Evolutionary conservation across 768 basidiomycete genomes (phyloP).

Genomic region (Daedaleopsis nitida): DNA sequence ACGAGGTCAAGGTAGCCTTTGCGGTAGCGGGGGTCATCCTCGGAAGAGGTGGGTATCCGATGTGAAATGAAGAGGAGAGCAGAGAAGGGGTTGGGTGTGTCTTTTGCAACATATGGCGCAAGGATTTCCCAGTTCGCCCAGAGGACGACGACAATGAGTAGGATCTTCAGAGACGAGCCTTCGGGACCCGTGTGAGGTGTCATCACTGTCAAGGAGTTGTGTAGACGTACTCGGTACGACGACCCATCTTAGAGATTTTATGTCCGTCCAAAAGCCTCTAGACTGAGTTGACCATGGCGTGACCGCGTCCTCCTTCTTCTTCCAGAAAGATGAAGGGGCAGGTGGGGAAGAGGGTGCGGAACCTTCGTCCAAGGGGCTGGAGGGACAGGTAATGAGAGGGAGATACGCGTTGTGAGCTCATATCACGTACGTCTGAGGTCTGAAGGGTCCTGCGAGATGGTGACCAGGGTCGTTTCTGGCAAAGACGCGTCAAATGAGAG

Average conservation of each 20-base stretch:
- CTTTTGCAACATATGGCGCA: conserved; percentile 47
- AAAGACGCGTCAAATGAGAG: conserved; percentile 28
- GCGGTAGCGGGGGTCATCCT: conserved; percentile 60
- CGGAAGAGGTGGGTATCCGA: conserved; percentile 50
- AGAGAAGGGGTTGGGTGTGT: conserved; percentile 70
- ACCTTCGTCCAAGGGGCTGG: conserved; percentile 24
- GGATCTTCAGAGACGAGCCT: conserved; percentile 70
- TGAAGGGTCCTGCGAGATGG: conserved; percentile 63
- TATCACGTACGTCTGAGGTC: conserved; percentile 59
- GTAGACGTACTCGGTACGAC: conserved; percentile 62
- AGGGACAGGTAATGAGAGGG: not conserved
- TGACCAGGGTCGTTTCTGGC: conserved; percentile 57
- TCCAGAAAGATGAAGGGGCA: not conserved
- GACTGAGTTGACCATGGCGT: conserved; percentile 25
- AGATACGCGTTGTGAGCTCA: not conserved
- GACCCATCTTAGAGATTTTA: conserved; percentile 66
- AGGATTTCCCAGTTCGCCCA: conserved; percentile 67
- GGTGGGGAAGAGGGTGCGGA: not conserved
- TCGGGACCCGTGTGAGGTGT: not conserved
- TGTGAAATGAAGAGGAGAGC: conserved; percentile 74
- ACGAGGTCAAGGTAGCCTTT: conserved; percentile 76
- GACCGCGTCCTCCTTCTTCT: not conserved
- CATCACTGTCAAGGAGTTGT: not conserved
- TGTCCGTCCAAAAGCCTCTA: conserved; percentile 51
- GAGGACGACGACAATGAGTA: conserved; percentile 59